phyloP scores from a whole-genome alignment of 31 red algal species.

The Porphyra umbilicalis region DNA sequence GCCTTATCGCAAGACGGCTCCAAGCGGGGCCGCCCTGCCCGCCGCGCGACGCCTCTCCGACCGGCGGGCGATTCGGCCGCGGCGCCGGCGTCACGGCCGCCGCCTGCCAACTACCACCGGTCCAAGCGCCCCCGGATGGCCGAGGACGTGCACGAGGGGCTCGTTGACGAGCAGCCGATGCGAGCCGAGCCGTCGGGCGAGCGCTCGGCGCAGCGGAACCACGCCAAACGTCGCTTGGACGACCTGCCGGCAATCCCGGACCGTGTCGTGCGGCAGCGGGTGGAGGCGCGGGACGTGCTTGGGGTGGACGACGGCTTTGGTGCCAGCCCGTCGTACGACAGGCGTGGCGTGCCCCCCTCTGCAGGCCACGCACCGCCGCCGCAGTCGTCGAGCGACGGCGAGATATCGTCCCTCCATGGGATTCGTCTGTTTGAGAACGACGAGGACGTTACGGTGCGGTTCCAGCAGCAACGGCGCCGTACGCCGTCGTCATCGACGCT shows the following conservation, averaged over 20 bases:
- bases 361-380: background rate
- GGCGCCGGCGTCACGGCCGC: background rate
- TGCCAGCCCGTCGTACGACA: background rate
- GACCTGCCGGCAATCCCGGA: background rate
- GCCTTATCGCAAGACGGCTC: background rate
- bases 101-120: background rate
- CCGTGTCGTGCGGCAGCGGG: background rate
- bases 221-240: background rate
- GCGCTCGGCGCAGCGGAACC: background rate
- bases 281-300: background rate
- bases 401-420: background rate
- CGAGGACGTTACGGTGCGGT: background rate
- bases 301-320: too few species aligned
- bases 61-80: background rate
- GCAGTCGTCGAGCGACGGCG: background rate
- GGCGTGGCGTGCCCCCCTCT: background rate
- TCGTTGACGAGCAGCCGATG: background rate
- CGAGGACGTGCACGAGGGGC: background rate
- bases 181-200: background rate
- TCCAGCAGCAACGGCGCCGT: background rate
- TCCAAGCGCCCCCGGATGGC: background rate
- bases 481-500: background rate
- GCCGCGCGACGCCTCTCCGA: background rate
- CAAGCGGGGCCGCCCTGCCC: background rate
- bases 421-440: background rate